Evolutionary conservation across 1,284 basidiomycete genomes (phyloP), one percentile per base, ranked within the genome.

Genomic region (Irpex rosettiformis): DNA sequence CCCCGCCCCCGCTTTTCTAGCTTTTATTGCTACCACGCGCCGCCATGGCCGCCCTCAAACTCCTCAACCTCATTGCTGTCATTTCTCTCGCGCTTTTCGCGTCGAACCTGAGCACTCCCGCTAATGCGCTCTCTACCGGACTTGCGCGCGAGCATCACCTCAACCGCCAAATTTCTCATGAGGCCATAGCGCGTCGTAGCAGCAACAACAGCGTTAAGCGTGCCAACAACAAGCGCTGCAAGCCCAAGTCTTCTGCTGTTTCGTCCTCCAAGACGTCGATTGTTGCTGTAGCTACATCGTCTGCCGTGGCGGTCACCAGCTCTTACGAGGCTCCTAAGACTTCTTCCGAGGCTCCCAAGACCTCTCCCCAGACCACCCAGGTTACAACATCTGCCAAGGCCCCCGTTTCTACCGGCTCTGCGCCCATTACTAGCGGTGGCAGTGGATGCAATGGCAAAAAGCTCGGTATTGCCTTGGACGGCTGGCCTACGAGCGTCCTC

Each of bases 31-130:
- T 52, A 55, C 55, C 59, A 40, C 58, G 25, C 22, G 22, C 53
- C 33, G 64, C 49, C 60, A 88, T 88, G 85, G 79, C 83, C 57
- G 64, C 78, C 62, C 85, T 42, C 25, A 61, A 81, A 64, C 66
- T 86, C 54, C 63, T 86, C 65, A 82, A 82, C 66, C 72, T 90
- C 60, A 53, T 89, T 60, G 77, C 83, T 24, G 64, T 89, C 51
- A 75, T 82, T 22, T 77, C 84, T 21, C 69, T 91, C 54, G 82
- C 84, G 29, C 65, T 89, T 61, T 61, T 89, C 61, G 77, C 81
- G 56, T 77, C 76, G 64, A 77, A 79, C n/a, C 78, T 81, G 59
- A 75, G 70, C 47, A 58, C 74, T 10, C 75, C 79, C 28, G 82
- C 75, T 42, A 75, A 75, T 61, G 88, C 87, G 7, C 74, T 89